Evolutionary conservation across 192 early-diverging fungal genomes (phyloP).

Genomic region (Spinellus fusiger): DNA sequence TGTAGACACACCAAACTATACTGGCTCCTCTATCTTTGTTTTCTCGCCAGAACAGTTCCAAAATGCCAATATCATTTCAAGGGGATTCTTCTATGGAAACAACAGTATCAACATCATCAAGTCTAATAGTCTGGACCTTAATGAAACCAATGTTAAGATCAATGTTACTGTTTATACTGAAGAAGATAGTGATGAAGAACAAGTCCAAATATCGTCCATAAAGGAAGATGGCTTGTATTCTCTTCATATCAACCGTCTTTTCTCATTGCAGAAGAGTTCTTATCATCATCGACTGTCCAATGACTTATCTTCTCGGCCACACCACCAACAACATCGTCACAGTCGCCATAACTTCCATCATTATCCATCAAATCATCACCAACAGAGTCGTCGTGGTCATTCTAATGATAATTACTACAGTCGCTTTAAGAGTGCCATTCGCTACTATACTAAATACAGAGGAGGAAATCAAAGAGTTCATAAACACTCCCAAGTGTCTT

Average conservation of each 20-base stretch:
- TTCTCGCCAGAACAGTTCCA: slow-evolving; percentile 29
- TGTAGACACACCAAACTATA: not conserved
- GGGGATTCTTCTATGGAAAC: slow-evolving; percentile 8
- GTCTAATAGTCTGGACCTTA: not conserved
- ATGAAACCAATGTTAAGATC: slow-evolving; percentile 7
- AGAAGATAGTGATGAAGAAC: not conserved
- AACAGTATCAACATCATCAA: slow-evolving; percentile 1
- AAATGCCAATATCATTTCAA: slow-evolving; percentile 5
- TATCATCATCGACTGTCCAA: too few relatives aligned
- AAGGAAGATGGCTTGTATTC: slow-evolving; percentile 22
- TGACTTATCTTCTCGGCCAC: too few relatives aligned
- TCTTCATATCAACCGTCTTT: slow-evolving; percentile 14
- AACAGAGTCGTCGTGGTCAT: too few relatives aligned
- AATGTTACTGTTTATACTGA: slow-evolving; percentile 13
- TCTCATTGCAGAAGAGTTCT: not conserved
- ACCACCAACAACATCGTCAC: too few relatives aligned
- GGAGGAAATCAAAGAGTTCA: too few relatives aligned
- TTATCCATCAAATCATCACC: too few relatives aligned
- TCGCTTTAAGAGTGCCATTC: not conserved
- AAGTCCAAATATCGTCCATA: slow-evolving; percentile 9
- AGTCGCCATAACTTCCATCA: too few relatives aligned
- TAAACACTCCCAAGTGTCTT: slow-evolving; percentile 12
- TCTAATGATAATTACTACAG: too few relatives aligned
- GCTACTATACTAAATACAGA: not conserved
- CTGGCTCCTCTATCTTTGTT: slow-evolving; percentile 3